phyloP scores from a whole-genome alignment of 140 eudicot genomes.

The Cichorium intybus region DNA sequence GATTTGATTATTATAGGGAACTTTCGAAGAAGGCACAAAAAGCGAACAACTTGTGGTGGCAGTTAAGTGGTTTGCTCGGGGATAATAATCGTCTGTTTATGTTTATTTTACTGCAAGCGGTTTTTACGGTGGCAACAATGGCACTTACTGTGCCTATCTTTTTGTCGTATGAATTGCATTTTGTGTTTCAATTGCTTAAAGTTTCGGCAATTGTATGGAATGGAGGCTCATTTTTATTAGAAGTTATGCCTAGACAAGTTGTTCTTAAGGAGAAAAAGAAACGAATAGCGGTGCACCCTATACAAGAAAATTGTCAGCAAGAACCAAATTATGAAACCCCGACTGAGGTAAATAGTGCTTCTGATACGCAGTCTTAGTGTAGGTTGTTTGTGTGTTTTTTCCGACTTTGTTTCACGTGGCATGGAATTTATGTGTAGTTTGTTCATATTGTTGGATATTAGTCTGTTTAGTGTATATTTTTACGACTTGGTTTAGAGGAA shows the following conservation, averaged over 20 bases:
- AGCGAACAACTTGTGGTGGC: constrained; percentile 98
- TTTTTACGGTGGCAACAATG: constrained; percentile 89
- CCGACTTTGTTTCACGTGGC: background rate
- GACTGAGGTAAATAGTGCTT: constrained; percentile 6
- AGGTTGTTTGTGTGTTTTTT: background rate
- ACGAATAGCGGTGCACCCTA: constrained; percentile 37
- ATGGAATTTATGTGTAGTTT: constrained; percentile 12
- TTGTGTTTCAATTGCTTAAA: constrained; percentile 77
- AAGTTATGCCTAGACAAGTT: constrained; percentile 94
- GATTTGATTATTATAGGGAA: constrained; percentile 54
- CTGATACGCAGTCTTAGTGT: background rate
- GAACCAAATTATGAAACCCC: constrained; percentile 11
- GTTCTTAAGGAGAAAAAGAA: constrained; percentile 83
- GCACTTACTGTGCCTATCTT: constrained; percentile 96
- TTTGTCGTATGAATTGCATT: constrained; percentile 69
- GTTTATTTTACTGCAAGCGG: constrained; percentile 79
- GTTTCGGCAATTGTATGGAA: constrained; percentile 89
- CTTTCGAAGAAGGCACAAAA: constrained; percentile 93
- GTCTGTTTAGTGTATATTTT: constrained; percentile 8
- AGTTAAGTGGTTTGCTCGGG: constrained; percentile 91
- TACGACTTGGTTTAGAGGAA: constrained; percentile 11
- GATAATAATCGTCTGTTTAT: constrained; percentile 84
- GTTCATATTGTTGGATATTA: background rate
- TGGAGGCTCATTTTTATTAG: constrained; percentile 79
- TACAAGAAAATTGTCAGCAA: constrained; percentile 13